Evolutionary conservation across 1,284 basidiomycete species (phyloP), one percentile per base, ranked within the genome.

Genomic region (Pseudozyma hubeiensis): DNA sequence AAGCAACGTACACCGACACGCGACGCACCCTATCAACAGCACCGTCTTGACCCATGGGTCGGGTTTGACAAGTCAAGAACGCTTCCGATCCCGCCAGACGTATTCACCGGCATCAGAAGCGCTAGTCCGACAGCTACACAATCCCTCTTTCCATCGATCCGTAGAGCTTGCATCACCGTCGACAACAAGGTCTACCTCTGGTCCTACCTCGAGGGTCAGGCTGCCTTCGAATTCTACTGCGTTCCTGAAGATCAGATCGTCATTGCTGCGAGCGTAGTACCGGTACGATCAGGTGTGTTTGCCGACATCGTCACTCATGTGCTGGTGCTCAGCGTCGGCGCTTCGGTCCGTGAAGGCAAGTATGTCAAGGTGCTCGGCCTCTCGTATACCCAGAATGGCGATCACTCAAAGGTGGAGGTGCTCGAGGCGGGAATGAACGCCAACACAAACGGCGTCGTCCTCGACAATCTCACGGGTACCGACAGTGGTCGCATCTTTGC

Each of bases 171-270:
- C 93, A 92, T 98, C 77, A 91, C 93, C 10, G 91, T 98, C 69
- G 94, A 97, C 86, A 91, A 96, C 85, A 92, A 93, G 79, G 87
- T 99, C 43, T 94, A 97, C 81, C 87, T 99, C 31, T 99, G 97
- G 97, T 93, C 98, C 85, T 99, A 98, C 85, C 87, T 90, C 52
- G 93, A 97, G 81, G 93, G 93, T 91, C 92, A 92, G 19, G 89
- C 92, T 84, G 92, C 93, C 82, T 90, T 94, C 77, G 91, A 89
- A 78, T 93, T 93, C 29, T 97, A 93, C 83, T 90, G 92, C 63
- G 93, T 97, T 83, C 92, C 96, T 80, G 90, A 91, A n/a, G 92
- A 95, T 77, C 69, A 80, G 60, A 89, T 92, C 44, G 97, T 99
- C 75, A 90, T 92, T 29, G 88, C 92, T 78, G 84, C 84, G 5